Percentiles rank a stretch among this genome's conserved stretches.
Conservation (phyloP, 139 green algal genomes). For the Edaphochlamys debaryana region DNA sequence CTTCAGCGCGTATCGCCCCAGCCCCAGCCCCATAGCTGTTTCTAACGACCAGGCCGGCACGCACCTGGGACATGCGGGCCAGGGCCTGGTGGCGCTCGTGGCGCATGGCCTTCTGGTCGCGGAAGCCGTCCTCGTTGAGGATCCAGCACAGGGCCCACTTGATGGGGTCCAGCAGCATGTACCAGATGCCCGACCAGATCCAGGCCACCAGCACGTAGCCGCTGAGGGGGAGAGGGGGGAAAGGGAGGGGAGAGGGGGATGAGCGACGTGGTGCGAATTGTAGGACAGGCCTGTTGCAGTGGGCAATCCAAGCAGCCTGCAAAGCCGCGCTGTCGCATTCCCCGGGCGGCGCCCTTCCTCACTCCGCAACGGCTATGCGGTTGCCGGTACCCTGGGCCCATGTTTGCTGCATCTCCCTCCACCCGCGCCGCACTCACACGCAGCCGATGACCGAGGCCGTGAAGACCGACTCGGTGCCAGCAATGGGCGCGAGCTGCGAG, state of each 20-base stretch:
- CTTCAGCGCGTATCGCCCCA: no score
- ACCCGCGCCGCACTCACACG: constrained; percentile 51
- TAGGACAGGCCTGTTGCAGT: no score
- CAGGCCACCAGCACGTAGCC: constrained; percentile 81
- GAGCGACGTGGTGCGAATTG: neutral
- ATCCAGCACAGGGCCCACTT: constrained; percentile 80
- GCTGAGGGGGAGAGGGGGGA: constrained; percentile 38
- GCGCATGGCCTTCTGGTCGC: constrained; percentile 35
- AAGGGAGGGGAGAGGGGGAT: neutral
- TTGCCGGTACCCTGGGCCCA: no score
- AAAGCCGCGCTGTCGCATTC: no score
- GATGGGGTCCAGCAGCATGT: constrained; percentile 79
- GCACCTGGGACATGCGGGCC: neutral
- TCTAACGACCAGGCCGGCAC: no score
- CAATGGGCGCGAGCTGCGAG: constrained; percentile 58
- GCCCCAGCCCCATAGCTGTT: no score
- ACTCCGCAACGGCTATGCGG: no score
- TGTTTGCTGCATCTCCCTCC: no score
- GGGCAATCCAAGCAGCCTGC: no score
- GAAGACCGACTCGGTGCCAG: constrained; percentile 67
- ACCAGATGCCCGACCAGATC: constrained; percentile 86
- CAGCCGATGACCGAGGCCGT: constrained; percentile 79
- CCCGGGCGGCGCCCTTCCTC: no score
- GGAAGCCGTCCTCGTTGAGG: constrained; percentile 82
- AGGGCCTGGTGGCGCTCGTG: constrained; percentile 19